Evolutionary conservation across 768 basidiomycete species (phyloP).

Genomic region (Floccularia luteovirens): DNA sequence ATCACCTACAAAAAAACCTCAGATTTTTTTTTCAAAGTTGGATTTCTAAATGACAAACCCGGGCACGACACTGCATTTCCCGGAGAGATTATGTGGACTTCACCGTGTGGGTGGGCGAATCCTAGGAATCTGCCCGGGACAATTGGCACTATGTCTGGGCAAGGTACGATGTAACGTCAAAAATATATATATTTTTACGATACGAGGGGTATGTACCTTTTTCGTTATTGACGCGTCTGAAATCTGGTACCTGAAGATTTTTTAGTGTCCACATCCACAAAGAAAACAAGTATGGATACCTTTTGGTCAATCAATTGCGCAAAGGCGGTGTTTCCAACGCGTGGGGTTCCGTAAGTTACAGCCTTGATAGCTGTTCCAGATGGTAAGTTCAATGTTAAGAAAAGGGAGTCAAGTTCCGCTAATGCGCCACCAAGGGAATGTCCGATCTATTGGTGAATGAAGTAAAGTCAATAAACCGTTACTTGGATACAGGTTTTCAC

Average conservation of each 20-base stretch:
- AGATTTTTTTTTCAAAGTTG: too few species aligned
- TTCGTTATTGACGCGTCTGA: conserved; percentile 32
- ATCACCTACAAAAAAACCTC: too few species aligned
- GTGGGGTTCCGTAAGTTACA: conserved; percentile 34
- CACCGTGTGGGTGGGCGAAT: conserved; percentile 45
- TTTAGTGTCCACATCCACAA: too few species aligned
- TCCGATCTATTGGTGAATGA: conserved; percentile 21
- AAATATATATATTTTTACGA: too few species aligned
- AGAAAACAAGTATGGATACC: too few species aligned
- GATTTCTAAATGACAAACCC: conserved; percentile 20
- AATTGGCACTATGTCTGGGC: conserved; percentile 42
- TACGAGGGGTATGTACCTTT: conserved; percentile 17
- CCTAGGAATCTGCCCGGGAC: conserved; percentile 44
- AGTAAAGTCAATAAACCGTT: background rate
- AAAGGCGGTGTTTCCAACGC: conserved; percentile 28
- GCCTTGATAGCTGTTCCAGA: conserved; percentile 22
- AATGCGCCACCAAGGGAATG: conserved; percentile 43
- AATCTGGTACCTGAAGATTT: conserved; percentile 27
- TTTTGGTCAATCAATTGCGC: conserved; percentile 41
- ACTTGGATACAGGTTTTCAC: conserved; percentile 8
- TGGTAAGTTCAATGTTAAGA: conserved; percentile 32
- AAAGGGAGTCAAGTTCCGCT: conserved; percentile 35
- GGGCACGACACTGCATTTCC: conserved; percentile 28
- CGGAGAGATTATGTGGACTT: conserved; percentile 41
- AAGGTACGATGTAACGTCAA: too few species aligned